Base-by-base conservation (phyloP, 2,329 filamentous ascomycete species). In the Penicillium sp. region DNA sequence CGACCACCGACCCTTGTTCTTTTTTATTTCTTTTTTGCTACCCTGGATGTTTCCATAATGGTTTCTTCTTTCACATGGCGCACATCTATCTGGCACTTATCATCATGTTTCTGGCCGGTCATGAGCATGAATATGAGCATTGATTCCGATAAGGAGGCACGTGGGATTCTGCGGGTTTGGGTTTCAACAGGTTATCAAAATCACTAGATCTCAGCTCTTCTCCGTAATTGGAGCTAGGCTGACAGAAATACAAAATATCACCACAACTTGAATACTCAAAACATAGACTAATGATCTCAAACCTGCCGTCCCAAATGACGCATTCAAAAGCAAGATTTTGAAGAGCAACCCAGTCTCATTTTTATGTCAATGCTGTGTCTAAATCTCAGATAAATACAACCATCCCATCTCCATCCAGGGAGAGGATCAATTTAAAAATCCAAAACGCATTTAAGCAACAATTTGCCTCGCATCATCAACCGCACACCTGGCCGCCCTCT, bases 401-500 rank as follows among this genome's bases (percentile, higher is more conserved):
- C 26, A 16, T 39, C 18, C 34, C 29, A 29, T 6, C 34, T 29
- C 28, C 33, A 29, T n/a, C 39, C 24, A 26, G 18, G 13, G 23
- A 7, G 16, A 41, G 33, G 26, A 10, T 24, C 39, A 42, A 42
- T 10, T 21, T 34, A 9, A 13, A 5, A 26, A 26, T 6, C 7
- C 24, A 26, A 26, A 26, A 5, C 2, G 24, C 18, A 33, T 1
- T 24, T 53, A 71, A 29, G 70, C 65, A 52, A 77, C 71, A 58
- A 82, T 61, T 29, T 62, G 65, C 67, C 80, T 85, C 38, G 84
- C 81, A 78, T 89, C 87, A 48, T 82, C 81, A 24, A 97, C 92
- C 0, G 86, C 90, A 38, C 85, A 83, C 65, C 92, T 81, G 2
- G 90, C 89, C 73, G 93, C 86, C 75, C 88, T 90, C 81, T 99